These are phyloP conservation scores for Quercus cerris DNA, from an alignment of 306 rosid species.

Conservation along the genomic window DNA sequence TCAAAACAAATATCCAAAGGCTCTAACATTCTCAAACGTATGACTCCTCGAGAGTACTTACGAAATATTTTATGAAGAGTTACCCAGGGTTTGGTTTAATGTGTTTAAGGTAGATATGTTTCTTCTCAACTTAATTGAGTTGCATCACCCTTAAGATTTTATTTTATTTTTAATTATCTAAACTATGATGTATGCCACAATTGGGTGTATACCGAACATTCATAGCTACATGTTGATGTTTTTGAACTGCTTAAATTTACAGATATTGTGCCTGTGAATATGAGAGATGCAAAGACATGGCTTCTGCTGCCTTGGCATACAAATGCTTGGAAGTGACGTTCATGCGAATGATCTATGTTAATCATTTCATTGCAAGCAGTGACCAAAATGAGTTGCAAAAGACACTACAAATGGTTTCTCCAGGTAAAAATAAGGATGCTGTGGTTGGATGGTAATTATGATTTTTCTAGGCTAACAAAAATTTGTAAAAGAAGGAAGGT, in stretches of 20 bases:
- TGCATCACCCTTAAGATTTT: neutral
- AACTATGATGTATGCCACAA: neutral
- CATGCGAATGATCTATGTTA: neutral
- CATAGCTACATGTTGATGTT: neutral
- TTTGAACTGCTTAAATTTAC: neutral
- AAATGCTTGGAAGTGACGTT: slow-evolving; percentile 5
- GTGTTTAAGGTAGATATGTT: neutral
- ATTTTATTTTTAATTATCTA: neutral
- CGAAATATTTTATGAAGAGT: neutral
- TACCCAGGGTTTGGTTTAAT: neutral
- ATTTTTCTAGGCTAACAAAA: neutral
- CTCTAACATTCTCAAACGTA: too few relatives aligned
- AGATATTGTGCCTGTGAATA: neutral
- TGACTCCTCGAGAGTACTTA: too few relatives aligned
- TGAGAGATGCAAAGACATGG: neutral
- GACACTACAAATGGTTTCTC: neutral
- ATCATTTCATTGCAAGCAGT: neutral
- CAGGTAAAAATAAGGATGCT: slow-evolving; percentile 1
- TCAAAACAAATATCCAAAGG: too few relatives aligned
- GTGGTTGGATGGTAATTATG: neutral
- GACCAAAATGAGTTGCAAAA: neutral
- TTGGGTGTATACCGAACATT: neutral
- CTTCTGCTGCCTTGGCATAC: neutral
- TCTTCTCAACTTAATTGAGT: neutral
- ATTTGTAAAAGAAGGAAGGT: neutral